Percentiles rank a stretch among this genome's conserved stretches.
These are phyloP conservation scores for Gamarada debralockiae DNA, from an alignment of 495 filamentous ascomycete genomes.

Conservation along the genomic window DNA sequence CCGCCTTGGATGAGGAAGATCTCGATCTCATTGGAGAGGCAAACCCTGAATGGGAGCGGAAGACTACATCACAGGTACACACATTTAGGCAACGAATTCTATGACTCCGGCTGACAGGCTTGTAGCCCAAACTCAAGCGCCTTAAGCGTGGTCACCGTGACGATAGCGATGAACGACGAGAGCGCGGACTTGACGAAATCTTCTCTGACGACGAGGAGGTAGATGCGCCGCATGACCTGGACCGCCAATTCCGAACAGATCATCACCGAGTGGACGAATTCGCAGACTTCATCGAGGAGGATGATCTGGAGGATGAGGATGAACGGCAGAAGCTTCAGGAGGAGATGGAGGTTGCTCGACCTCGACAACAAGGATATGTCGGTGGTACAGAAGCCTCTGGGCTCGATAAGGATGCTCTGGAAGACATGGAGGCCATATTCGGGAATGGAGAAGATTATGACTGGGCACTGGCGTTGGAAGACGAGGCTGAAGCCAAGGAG, in stretches of 20 bases:
- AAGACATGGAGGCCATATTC: slow-evolving; percentile 94
- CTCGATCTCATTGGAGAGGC: slow-evolving; percentile 86
- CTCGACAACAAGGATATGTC: slow-evolving; percentile 61
- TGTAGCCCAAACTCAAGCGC: slow-evolving; percentile 85
- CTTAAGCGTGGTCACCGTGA: slow-evolving; percentile 90
- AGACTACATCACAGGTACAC: slow-evolving; percentile 59
- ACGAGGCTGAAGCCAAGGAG: slow-evolving; percentile 69
- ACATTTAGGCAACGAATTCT: neutral
- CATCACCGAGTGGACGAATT: slow-evolving; percentile 73
- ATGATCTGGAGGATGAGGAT: slow-evolving; percentile 84
- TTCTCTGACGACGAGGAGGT: slow-evolving; percentile 92
- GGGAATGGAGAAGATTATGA: slow-evolving; percentile 93
- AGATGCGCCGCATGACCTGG: slow-evolving; percentile 44
- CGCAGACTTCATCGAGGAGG: slow-evolving; percentile 96
- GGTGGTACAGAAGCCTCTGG: slow-evolving; percentile 64
- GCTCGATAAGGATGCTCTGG: slow-evolving; percentile 83
- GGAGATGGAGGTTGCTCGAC: slow-evolving; percentile 79
- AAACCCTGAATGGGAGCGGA: slow-evolving; percentile 63
- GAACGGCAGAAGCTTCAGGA: slow-evolving; percentile 72
- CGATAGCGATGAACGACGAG: slow-evolving; percentile 52
- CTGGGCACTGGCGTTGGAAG: slow-evolving; percentile 84
- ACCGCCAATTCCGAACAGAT: slow-evolving; percentile 46
- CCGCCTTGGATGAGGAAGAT: slow-evolving; percentile 91
- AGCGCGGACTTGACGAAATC: slow-evolving; percentile 78
- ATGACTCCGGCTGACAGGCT: slow-evolving; percentile 23